Base-by-base conservation (phyloP, 768 basidiomycete species). In the Lyophyllum atratum region DNA sequence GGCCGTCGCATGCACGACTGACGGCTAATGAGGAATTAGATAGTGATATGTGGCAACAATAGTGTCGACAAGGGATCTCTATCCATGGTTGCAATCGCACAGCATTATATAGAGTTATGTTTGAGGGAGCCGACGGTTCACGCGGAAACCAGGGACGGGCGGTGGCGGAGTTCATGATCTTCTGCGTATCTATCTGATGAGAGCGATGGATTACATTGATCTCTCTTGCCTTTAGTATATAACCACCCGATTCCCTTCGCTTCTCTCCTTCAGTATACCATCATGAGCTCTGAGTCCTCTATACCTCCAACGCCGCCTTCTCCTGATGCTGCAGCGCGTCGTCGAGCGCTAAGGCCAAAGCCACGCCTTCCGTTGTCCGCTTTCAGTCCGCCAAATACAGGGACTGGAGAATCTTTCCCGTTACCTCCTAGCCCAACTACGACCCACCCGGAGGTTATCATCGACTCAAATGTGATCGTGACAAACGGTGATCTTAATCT, bases 321-420 rank as follows among this genome's bases (percentile, higher is more conserved):
- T 12, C 80, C 80, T 26, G 74, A 77, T 42, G 72, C 80, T 54
- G 72, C 72, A 17, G 63, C 72, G 12, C 82, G 86, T 61, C 85
- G 87, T 65, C 90, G 82, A 68, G 83, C 80, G 24, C 79, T 79
- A 26, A 90, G 85, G 68, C 75, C 82, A 21, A 82, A 86, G 4
- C 92, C 92, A 8, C 81, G 79, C 45, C 83, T 94, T 12, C 90
- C 91, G 0, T 69, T 85, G 24, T 91, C 90, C 11, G 92, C 85
- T 0, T 93, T 93, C 69, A 82, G 78, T 25, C 84, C 89, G 0
- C 87, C 89, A 24, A 88, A 81, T 71, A 78, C 86, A 4, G 85
- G 86, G 51, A 81, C 84, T 0, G 80, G 80, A 19, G 90, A 91
- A 44, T 74, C 74, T 1, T 92, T 91, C 66, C 88, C 85, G 1